Base-by-base conservation (phyloP, 768 basidiomycete species). In the Daedaleopsis nitida region DNA sequence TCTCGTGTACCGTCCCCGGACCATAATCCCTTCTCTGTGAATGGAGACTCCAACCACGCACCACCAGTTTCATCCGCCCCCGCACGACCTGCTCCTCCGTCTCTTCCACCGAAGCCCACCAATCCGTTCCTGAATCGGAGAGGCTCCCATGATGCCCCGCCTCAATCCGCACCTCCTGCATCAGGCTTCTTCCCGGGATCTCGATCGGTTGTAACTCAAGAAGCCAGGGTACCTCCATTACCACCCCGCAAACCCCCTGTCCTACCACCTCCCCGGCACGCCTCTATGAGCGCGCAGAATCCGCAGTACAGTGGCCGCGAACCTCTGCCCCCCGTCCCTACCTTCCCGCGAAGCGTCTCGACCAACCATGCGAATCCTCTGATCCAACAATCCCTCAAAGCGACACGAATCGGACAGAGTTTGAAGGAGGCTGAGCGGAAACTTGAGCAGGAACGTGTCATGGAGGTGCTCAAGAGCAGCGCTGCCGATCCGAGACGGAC, bases 401-500 rank as follows among this genome's bases (percentile, higher is more conserved):
- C 91, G 7, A 86, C 83, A 59, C 89, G 89, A 67, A 82, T 83
- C 0, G 91, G 83, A 1, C 86, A 89, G 70, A 81, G 81, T 5
- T 77, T 90, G 73, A 89, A 91, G 72, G 82, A 83, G 51, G 86
- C 83, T 0, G 87, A 91, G 66, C 84, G 83, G 44, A 79, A 83
- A 63, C 77, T 90, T 17, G 88, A 89, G 70, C 83, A 84, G 64
- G 87, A 88, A 69, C 78, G 90, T 11, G 82, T 91, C 19, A 75
- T 91, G 61, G 83, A 86, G 70, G 85, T 92, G 12, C 77, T 92
- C 35, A 88, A 87, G 73, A 87, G 86, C 65, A 85, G 85, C 43
- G 58, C 57, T 12, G 43, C 39, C 43, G 43, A 61, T 58, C 47
- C 58, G 48, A 42, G 57, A 52, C 59, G 75, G 54, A 57, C 66